Conservation (phyloP, 441 rosid species). For the Corymbia citriodora region DNA sequence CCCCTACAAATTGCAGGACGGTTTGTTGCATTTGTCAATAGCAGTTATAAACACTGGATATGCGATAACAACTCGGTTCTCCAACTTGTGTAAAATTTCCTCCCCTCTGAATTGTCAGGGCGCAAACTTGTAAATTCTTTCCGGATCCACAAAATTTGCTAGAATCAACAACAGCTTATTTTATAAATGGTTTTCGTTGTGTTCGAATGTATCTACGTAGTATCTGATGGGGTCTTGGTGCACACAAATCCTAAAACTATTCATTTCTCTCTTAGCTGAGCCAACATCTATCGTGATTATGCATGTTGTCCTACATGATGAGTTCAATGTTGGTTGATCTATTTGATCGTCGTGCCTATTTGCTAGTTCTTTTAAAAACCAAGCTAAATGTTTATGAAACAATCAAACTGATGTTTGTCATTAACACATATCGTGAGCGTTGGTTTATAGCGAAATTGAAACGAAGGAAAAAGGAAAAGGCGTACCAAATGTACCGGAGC, state of each 20-base stretch:
- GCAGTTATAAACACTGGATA: background rate
- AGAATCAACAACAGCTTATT: background rate
- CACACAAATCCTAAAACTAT: background rate
- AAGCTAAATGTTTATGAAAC: background rate
- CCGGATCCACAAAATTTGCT: background rate
- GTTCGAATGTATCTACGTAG: background rate
- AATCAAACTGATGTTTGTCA: background rate
- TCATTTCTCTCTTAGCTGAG: background rate
- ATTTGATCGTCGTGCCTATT: background rate
- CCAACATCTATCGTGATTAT: background rate
- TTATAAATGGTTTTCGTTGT: background rate
- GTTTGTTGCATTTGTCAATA: background rate
- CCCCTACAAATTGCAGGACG: conserved; percentile 19
- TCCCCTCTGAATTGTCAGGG: background rate
- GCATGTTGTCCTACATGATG: background rate
- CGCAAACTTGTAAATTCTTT: background rate
- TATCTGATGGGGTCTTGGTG: background rate
- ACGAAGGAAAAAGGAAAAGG: background rate
- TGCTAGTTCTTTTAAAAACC: background rate
- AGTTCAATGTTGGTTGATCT: background rate
- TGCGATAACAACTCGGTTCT: background rate
- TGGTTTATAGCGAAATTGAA: background rate
- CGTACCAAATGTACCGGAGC: conserved; percentile 29
- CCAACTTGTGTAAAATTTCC: background rate
- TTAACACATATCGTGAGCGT: background rate